These are phyloP conservation scores for Rhinocladiella mackenziei DNA, from an alignment of 2,329 filamentous ascomycete species.

Conservation along the genomic window DNA sequence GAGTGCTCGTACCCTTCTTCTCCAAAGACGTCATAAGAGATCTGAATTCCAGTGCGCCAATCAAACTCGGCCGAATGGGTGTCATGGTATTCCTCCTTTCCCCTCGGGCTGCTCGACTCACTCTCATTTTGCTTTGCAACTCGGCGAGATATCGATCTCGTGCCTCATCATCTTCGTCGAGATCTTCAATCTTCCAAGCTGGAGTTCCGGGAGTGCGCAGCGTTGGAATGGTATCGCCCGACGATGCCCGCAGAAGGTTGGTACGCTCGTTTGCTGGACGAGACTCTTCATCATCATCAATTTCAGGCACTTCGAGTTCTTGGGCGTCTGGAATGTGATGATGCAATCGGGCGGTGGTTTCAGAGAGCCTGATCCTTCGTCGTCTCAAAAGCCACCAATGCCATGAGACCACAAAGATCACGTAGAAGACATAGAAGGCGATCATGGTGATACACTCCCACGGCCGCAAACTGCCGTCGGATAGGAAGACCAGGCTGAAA, in stretches of 20 bases:
- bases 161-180: constrained; percentile 53
- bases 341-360: constrained; percentile 69
- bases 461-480: constrained; percentile 74
- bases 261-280: constrained; percentile 44
- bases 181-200: constrained; percentile 50
- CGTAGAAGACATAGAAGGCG: constrained; percentile 84
- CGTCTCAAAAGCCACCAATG: constrained; percentile 75
- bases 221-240: constrained; percentile 61
- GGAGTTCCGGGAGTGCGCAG: constrained; percentile 53
- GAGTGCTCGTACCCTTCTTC: constrained; percentile 69
- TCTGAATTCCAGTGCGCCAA: constrained; percentile 89
- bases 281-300: constrained; percentile 54
- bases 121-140: constrained; percentile 87
- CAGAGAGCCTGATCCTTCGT: constrained; percentile 59
- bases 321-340: constrained; percentile 61
- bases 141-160: constrained; percentile 67
- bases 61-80: constrained; percentile 84
- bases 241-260: constrained; percentile 46
- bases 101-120: constrained; percentile 63
- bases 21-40: constrained; percentile 85
- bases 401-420: constrained; percentile 81
- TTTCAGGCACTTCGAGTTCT: constrained; percentile 54
- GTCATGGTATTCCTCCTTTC: constrained; percentile 70
- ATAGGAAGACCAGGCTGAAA: constrained; percentile 83
- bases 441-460: constrained; percentile 95